Base-by-base conservation (phyloP, 257 asterid genomes). In the Penstemon barbatus region DNA sequence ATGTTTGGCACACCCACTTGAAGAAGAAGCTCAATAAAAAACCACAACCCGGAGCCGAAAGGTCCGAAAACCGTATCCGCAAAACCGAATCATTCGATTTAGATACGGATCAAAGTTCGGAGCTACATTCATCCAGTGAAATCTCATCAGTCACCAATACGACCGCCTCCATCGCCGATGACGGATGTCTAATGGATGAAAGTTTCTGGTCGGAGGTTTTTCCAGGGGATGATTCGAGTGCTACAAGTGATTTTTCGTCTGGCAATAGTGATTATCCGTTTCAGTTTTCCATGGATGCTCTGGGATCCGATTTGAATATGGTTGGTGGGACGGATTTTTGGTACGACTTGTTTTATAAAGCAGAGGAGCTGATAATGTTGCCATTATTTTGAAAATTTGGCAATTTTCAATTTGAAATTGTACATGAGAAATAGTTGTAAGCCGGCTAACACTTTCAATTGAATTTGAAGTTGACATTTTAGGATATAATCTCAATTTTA, bases 1-100 rank as follows among this genome's bases (percentile, higher is more conserved):
- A 82, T 39, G 72, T 82, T 9, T 82, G 87, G 87, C 72, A 82
- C 64, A 79, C 84, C n/a, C 73, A 74, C 53, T 74, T 82, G 71
- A 82, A 82, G 77, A 82, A 82, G 61, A 73, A 19, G 65, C 5
- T 68, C 40, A 40, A 48, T 19, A 70, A 18, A 13, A 68, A 63
- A 46, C 8, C 43, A 8, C 52, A 11, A n/a, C 51, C 71, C 44
- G 69, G 12, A 19, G 9, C 57, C 37, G 5, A 36, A 40, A 18
- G 19, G n/a, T 9, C 57, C 37, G 5, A 36, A 40, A 18, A 43
- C 40, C n/a, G 42, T 9, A 7, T 40, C 68, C 57, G 19, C 43
- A 5, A 39, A 18, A 59, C 43, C 52, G 71, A 71, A 44, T 50
- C 50, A 2, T 41, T 45, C 10, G 59, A 58, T 43, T 52, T 8